Evolutionary conservation across 768 basidiomycete species (phyloP), one percentile per base, ranked within the genome.

Genomic region (Trametes maxima): DNA sequence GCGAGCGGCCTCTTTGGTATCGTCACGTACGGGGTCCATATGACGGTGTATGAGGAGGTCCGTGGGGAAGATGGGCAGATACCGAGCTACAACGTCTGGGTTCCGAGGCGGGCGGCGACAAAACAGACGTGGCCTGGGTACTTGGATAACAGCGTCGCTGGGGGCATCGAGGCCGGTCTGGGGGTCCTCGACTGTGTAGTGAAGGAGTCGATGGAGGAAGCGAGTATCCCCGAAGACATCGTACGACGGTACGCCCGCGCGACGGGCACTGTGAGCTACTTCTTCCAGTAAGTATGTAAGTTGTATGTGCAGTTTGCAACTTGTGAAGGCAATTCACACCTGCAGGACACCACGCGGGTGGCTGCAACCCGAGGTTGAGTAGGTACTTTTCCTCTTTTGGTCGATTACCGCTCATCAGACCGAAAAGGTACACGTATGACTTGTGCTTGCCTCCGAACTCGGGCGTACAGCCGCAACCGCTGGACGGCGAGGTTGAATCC

Each of bases 161-260:
- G 96, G 0, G 96, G 96, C 2, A 95, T 96, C 35, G 86, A 94
- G 0, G 85, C 88, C 19, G 92, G 94, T 1, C 86, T 89, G 76
- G 70, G 81, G 0, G 74, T 83, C 3, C 84, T 91, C 49, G 89
- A 94, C 49, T 82, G 86, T 1, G 76, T 98, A 45, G 81, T 95
- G 39, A 97, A 96, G 70, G 96, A 98, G 73, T 89, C 92, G 56
- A 88, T 85, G 80, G 96, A 98, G 70, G 96, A 99, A 73, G 96
- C 95, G 2, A 93, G 88, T 66, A 79, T 98, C 22, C 78, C 80
- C 3, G 87, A 87, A 53, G 73, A 78, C n/a, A 70, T 93, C 46
- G 85, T 92, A 12, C 77, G 81, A 49, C 75, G 79, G 21, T 76
- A 88, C 62, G 79, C 87, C 13, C 83, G 80, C 62, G 67, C 83